Percentiles rank a stretch among this genome's conserved stretches.
Conservation (phyloP, 2,329 filamentous ascomycete genomes). For the Aotearoamyces nothofagi region DNA sequence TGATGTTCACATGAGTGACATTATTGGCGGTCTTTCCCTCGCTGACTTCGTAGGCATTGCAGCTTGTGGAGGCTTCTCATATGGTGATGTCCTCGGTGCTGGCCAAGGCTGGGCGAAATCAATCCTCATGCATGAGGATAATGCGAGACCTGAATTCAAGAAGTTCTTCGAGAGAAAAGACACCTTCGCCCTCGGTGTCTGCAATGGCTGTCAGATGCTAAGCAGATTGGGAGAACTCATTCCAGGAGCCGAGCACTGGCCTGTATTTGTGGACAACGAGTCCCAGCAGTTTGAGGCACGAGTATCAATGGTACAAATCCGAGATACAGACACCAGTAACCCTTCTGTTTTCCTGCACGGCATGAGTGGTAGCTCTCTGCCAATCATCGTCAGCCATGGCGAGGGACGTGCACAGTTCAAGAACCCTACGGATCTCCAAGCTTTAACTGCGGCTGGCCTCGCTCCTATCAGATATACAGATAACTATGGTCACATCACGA, state of each 20-base stretch:
- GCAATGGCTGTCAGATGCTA: slow-evolving; percentile 96
- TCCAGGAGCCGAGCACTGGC: slow-evolving; percentile 72
- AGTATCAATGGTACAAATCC: slow-evolving; percentile 70
- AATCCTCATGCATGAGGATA: slow-evolving; percentile 67
- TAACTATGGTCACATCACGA: slow-evolving; percentile 61
- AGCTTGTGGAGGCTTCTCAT: slow-evolving; percentile 94
- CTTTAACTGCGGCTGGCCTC: slow-evolving; percentile 49
- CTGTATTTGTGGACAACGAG: slow-evolving; percentile 70
- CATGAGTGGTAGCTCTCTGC: slow-evolving; percentile 69
- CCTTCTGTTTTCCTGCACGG: slow-evolving; percentile 80
- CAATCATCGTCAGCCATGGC: slow-evolving; percentile 80
- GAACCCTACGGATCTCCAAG: slow-evolving; percentile 32
- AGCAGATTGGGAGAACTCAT: slow-evolving; percentile 71
- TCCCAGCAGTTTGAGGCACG: slow-evolving; percentile 85
- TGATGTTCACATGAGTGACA: slow-evolving; percentile 94
- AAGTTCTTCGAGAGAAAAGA: slow-evolving; percentile 76
- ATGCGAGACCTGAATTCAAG: slow-evolving; percentile 61
- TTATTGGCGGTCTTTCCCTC: slow-evolving; percentile 62
- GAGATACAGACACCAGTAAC: slow-evolving; percentile 38
- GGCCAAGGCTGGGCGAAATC: slow-evolving; percentile 94
- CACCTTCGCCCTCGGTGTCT: slow-evolving; percentile 87
- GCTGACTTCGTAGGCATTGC: slow-evolving; percentile 76
- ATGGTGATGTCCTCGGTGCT: slow-evolving; percentile 77
- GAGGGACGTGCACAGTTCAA: slow-evolving; percentile 70
- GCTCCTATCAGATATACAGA: slow-evolving; percentile 75